These are phyloP conservation scores for Rhodotorula sp. DNA, from an alignment of 1,284 basidiomycete genomes.

Conservation along the genomic window DNA sequence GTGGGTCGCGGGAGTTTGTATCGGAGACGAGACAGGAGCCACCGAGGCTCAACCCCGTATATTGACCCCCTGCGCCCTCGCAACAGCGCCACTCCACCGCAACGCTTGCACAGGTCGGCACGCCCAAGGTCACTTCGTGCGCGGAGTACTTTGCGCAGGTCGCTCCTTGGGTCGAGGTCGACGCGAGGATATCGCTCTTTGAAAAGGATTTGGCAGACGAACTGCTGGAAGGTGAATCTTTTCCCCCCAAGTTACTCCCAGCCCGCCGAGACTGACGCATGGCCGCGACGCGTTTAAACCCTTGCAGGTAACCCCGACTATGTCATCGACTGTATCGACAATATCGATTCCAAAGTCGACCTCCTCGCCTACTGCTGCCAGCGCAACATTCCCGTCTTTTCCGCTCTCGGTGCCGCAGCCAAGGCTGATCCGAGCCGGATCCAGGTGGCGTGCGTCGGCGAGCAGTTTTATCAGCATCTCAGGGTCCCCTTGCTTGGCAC, in stretches of 20 bases:
- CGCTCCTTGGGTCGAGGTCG: conserved; percentile 68
- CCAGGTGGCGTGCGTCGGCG: conserved; percentile 64
- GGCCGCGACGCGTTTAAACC: conserved; percentile 19
- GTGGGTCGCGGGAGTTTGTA: conserved; percentile 28
- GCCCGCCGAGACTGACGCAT: conserved; percentile 15
- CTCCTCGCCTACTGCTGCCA: conserved; percentile 78
- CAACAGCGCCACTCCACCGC: conserved; percentile 81
- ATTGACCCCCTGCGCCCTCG: not conserved
- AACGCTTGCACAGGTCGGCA: conserved; percentile 85
- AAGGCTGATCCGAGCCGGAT: conserved; percentile 93
- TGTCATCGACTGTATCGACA: conserved; percentile 82
- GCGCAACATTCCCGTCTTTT: conserved; percentile 79
- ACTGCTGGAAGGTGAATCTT: conserved; percentile 64
- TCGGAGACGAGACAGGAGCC: too few species aligned
- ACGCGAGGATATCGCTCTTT: conserved; percentile 69
- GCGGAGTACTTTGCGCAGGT: conserved; percentile 69
- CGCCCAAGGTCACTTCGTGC: conserved; percentile 84
- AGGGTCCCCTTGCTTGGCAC: not conserved
- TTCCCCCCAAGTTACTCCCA: conserved; percentile 13
- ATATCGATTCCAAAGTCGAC: conserved; percentile 91
- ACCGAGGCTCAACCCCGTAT: too few species aligned
- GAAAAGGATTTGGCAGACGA: conserved; percentile 69
- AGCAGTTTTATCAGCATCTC: not conserved
- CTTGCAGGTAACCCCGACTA: conserved; percentile 25
- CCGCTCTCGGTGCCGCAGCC: conserved; percentile 96